Conservation (phyloP, 768 basidiomycete genomes). For the Kondoa malvinella region DNA sequence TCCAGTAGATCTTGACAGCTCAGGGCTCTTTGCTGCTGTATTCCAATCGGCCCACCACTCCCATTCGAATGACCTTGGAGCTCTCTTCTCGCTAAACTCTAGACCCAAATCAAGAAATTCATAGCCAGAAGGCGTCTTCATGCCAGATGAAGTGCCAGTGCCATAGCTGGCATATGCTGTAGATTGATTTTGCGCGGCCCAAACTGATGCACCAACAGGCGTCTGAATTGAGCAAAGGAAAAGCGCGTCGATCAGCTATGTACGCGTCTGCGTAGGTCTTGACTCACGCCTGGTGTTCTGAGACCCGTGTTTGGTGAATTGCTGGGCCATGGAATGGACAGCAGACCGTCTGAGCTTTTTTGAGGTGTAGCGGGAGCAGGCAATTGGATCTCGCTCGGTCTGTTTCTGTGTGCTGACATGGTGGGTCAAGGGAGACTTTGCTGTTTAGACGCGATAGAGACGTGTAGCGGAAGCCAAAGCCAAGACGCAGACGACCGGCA, state of each 20-base stretch:
- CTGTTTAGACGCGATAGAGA: too few relatives aligned
- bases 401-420: too few relatives aligned
- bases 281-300: background rate
- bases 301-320: background rate
- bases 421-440: too few relatives aligned
- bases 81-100: background rate
- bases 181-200: slow-evolving; percentile 1
- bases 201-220: background rate
- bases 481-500: too few relatives aligned
- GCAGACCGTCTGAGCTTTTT: background rate
- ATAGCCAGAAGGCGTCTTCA: slow-evolving; percentile 4
- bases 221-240: background rate
- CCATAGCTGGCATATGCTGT: background rate
- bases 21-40: background rate
- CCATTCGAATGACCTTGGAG: slow-evolving; percentile 8
- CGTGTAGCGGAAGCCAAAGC: too few relatives aligned
- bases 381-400: background rate
- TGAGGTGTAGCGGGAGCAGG: background rate
- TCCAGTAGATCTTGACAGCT: background rate
- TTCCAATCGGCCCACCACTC: background rate
- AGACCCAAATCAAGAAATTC: slow-evolving; percentile 11
- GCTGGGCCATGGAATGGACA: background rate
- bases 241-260: too few relatives aligned
- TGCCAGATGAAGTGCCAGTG: background rate
- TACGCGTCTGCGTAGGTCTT: too few relatives aligned